Evolutionary conservation across 1,284 basidiomycete genomes (phyloP).

Genomic region (Ceratobasidium sp.): DNA sequence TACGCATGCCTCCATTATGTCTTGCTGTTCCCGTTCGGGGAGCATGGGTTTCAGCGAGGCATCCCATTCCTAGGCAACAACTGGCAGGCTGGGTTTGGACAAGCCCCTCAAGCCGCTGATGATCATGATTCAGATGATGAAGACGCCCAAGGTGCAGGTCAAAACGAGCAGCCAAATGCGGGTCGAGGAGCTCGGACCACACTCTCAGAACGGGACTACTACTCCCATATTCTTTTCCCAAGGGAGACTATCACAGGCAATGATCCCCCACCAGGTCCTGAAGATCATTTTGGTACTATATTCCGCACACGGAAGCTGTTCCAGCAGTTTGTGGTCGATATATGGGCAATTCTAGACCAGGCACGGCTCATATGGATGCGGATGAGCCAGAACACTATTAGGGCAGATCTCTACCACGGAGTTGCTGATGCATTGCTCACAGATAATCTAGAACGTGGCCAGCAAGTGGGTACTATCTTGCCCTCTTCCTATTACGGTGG

Average conservation of each 20-base stretch:
- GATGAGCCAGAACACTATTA: conserved; percentile 59
- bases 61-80: conserved; percentile 47
- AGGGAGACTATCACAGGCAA: conserved; percentile 31
- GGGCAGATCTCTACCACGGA: conserved; percentile 59
- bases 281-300: conserved; percentile 54
- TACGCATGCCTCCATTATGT: conserved; percentile 61
- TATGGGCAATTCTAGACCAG: conserved; percentile 56
- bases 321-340: conserved; percentile 59
- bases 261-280: neutral
- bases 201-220: conserved; percentile 43
- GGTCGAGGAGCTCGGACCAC: neutral
- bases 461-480: conserved; percentile 58
- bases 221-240: conserved; percentile 57
- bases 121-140: neutral
- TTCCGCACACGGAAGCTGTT: conserved; percentile 61
- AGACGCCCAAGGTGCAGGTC: neutral
- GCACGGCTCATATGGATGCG: conserved; percentile 52
- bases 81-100: neutral
- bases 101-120: neutral
- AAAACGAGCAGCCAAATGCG: conserved; percentile 1
- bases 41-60: conserved; percentile 59
- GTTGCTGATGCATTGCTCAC: conserved; percentile 57
- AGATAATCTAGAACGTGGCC: conserved; percentile 49
- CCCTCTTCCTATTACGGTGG: conserved; percentile 62
- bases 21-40: conserved; percentile 59